Conservation (phyloP, 768 basidiomycete genomes). For the Porphyrellus cyaneotinctus region DNA sequence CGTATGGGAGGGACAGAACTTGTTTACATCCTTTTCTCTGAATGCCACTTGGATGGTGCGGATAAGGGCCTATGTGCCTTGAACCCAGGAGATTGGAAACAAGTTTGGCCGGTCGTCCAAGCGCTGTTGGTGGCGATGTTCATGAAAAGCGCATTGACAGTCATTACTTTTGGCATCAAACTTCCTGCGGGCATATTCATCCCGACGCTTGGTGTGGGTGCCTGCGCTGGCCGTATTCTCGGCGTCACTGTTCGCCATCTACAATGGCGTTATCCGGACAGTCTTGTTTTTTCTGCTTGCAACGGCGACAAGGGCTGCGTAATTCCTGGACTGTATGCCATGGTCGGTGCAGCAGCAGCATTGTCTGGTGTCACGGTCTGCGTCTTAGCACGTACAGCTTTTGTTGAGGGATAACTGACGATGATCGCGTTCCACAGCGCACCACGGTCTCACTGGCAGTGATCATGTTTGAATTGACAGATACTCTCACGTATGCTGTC, state of each 20-base stretch:
- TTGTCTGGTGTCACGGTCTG: conserved; percentile 90
- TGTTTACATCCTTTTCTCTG: conserved; percentile 86
- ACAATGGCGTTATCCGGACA: conserved; percentile 58
- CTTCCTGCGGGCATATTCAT: conserved; percentile 95
- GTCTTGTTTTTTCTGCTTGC: conserved; percentile 63
- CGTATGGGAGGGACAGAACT: conserved; percentile 95
- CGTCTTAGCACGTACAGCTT: background rate
- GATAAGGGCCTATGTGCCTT: conserved; percentile 69
- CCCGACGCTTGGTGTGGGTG: conserved; percentile 91
- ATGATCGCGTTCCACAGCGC: conserved; percentile 40
- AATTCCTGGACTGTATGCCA: conserved; percentile 88
- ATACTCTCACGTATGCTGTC: conserved; percentile 87
- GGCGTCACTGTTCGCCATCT: conserved; percentile 79
- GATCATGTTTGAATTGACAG: conserved; percentile 94
- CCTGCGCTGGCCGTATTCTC: conserved; percentile 84
- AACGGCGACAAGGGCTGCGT: conserved; percentile 66
- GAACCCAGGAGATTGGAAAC: conserved; percentile 50
- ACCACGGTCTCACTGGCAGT: conserved; percentile 93
- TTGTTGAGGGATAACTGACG: conserved; percentile 3
- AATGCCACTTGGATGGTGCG: conserved; percentile 61
- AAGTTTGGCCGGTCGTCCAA: conserved; percentile 59
- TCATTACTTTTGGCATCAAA: conserved; percentile 92
- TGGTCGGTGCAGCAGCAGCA: conserved; percentile 93
- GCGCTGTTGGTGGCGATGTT: conserved; percentile 74
- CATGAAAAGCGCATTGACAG: conserved; percentile 74